Conservation (phyloP, 371 early-diverging fungal genomes). For the Mortierella sp. region DNA sequence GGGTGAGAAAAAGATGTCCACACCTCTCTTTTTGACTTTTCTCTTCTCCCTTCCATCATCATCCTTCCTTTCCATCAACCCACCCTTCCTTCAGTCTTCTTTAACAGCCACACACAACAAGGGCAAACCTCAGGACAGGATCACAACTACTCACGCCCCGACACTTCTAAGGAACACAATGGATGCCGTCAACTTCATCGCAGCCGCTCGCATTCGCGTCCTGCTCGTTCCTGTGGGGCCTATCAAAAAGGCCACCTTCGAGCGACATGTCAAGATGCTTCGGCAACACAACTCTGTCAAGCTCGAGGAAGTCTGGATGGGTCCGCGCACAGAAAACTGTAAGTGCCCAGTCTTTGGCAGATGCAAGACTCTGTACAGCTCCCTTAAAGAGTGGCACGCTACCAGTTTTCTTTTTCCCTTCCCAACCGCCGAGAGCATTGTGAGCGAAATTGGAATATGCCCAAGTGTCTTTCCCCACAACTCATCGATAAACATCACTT, state of each 20-base stretch:
- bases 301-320: slow-evolving; percentile 57
- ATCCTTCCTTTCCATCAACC: not conserved
- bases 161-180: slow-evolving; percentile 13
- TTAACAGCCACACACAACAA: not conserved
- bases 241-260: slow-evolving; percentile 76
- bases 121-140: not conserved
- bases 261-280: slow-evolving; percentile 74
- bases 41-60: not conserved
- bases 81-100: not conserved
- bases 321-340: slow-evolving; percentile 53
- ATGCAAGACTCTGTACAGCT: not conserved
- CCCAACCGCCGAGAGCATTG: not conserved
- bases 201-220: slow-evolving; percentile 76
- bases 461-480: not conserved
- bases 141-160: not conserved
- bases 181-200: slow-evolving; percentile 64
- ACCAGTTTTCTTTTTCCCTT: not conserved
- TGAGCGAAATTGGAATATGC: not conserved
- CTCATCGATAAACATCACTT: not conserved
- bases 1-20: not conserved
- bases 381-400: not conserved
- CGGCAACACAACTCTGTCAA: slow-evolving; percentile 60
- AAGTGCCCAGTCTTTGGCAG: slow-evolving; percentile 7
- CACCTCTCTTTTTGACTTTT: not conserved
- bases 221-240: slow-evolving; percentile 83